These are phyloP conservation scores for Theileria equi DNA, from an alignment of 169 alveolate genomes.

Conservation along the genomic window DNA sequence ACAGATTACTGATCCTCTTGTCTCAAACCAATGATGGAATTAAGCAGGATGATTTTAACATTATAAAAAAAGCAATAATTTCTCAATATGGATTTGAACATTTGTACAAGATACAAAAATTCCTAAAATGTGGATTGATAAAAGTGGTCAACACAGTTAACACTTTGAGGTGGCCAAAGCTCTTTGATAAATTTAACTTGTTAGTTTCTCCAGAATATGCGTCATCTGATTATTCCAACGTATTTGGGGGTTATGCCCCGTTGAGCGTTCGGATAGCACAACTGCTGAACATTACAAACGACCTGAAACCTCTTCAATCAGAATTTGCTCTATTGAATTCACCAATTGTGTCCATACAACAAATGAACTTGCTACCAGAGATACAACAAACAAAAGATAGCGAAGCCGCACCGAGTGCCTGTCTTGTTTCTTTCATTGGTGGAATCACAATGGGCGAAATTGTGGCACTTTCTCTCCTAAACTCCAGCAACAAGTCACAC, in stretches of 20 bases:
- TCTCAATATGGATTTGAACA: constrained; percentile 70
- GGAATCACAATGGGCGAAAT: constrained; percentile 74
- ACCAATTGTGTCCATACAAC: constrained; percentile 34
- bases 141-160: constrained; percentile 24
- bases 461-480: constrained; percentile 53
- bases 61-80: constrained; percentile 64
- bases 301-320: constrained; percentile 11
- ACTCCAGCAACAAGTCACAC: constrained; percentile 27
- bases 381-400: neutral
- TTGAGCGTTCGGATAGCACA: constrained; percentile 65
- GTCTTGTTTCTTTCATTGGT: constrained; percentile 65
- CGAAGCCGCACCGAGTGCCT: neutral
- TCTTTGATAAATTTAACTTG: constrained; percentile 65
- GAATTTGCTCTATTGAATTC: constrained; percentile 35
- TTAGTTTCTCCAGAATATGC: constrained; percentile 61
- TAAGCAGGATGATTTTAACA: constrained; percentile 51
- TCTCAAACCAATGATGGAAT: constrained; percentile 63
- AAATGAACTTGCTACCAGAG: constrained; percentile 6
- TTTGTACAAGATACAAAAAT: constrained; percentile 43
- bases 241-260: constrained; percentile 77
- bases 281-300: constrained; percentile 33
- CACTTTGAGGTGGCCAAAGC: constrained; percentile 52
- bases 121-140: constrained; percentile 34
- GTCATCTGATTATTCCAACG: constrained; percentile 55
- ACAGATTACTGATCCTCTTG: constrained; percentile 60